phyloP scores from a whole-genome alignment of 2,329 filamentous ascomycete genomes.

The Aspergillus unguis region DNA sequence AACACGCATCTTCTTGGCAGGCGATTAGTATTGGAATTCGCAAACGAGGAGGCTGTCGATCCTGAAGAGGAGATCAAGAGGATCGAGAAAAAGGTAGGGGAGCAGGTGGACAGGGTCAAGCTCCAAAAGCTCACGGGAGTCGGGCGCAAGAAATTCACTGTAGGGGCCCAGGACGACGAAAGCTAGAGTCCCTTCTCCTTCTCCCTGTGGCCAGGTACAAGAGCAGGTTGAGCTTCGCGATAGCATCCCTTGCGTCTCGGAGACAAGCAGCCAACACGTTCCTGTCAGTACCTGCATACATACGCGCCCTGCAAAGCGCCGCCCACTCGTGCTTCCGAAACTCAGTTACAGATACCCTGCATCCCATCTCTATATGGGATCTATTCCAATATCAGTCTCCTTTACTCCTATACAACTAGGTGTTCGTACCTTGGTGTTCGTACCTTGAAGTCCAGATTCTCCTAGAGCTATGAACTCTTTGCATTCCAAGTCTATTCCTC shows the following conservation, averaged over 20 bases:
- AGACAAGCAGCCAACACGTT: constrained; percentile 34
- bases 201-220: constrained; percentile 33
- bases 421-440: constrained; percentile 18
- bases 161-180: constrained; percentile 66
- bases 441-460: constrained; percentile 16
- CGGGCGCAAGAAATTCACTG: constrained; percentile 82
- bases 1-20: constrained; percentile 92
- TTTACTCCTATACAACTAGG: constrained; percentile 16
- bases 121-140: constrained; percentile 81
- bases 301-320: constrained; percentile 26
- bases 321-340: constrained; percentile 27
- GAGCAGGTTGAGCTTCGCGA: constrained; percentile 21
- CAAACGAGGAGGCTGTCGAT: constrained; percentile 81
- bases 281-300: constrained; percentile 29
- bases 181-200: constrained; percentile 44
- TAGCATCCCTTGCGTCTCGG: constrained; percentile 32
- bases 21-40: constrained; percentile 86
- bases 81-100: constrained; percentile 93
- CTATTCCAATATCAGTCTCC: constrained; percentile 17
- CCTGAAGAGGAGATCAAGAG: constrained; percentile 93
- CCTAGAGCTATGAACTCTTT: constrained; percentile 15
- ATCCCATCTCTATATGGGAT: constrained; percentile 18
- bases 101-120: constrained; percentile 85
- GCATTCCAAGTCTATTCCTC: constrained; percentile 32
- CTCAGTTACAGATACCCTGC: constrained; percentile 20